phyloP scores from a whole-genome alignment of 2,329 filamentous ascomycete species.

The Penicillium sp. region DNA sequence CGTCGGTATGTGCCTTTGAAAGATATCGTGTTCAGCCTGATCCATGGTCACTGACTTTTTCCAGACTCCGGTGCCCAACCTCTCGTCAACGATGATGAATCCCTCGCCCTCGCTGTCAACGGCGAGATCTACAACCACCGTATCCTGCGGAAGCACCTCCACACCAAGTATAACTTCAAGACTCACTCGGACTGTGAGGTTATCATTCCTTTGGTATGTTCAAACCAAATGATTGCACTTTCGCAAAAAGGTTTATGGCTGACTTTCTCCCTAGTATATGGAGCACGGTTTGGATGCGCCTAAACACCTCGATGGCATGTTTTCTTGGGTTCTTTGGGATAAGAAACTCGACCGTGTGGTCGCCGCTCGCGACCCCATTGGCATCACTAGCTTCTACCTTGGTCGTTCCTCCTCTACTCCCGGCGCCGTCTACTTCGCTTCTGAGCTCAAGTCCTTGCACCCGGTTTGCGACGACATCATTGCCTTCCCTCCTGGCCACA shows the following conservation, averaged over 20 bases:
- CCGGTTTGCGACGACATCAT: conserved; percentile 93
- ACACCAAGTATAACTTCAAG: conserved; percentile 89
- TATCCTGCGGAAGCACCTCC: conserved; percentile 79
- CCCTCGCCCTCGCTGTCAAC: conserved; percentile 90
- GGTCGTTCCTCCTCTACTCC: conserved; percentile 81
- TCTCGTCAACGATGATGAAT: conserved; percentile 82
- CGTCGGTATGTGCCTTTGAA: conserved; percentile 59
- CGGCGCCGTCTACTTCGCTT: conserved; percentile 87
- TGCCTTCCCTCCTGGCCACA: conserved; percentile 87
- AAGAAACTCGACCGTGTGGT: conserved; percentile 88
- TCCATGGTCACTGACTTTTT: conserved; percentile 12
- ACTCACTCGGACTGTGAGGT: conserved; percentile 98
- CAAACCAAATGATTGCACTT: neutral
- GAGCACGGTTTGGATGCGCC: conserved; percentile 88
- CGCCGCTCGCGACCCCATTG: conserved; percentile 92
- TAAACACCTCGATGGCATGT: conserved; percentile 96
- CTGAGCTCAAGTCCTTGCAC: conserved; percentile 88
- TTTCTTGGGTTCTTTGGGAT: conserved; percentile 97
- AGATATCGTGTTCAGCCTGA: neutral
- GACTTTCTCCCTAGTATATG: conserved; percentile 61
- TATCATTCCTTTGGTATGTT: conserved; percentile 88
- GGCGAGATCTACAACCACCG: conserved; percentile 99
- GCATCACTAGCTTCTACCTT: conserved; percentile 95
- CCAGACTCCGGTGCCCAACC: conserved; percentile 91
- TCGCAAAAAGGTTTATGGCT: conserved; percentile 9